Evolutionary conservation across 306 rosid genomes (phyloP).

Genomic region (Begonia masoniana): DNA sequence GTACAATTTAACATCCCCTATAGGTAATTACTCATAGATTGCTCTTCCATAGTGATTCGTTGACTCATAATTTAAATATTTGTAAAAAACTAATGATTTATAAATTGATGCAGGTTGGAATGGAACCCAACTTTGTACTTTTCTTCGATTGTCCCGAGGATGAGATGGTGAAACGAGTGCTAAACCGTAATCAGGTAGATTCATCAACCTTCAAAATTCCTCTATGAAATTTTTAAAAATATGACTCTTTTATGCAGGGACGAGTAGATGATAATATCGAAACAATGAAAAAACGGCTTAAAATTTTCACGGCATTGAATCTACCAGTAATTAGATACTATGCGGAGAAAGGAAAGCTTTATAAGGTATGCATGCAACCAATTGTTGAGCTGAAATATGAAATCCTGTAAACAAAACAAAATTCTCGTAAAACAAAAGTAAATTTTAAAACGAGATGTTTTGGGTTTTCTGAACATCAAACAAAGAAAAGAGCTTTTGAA

Average conservation of each 20-base stretch:
- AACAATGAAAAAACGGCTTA: slow-evolving; percentile 76
- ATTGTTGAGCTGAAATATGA: background rate
- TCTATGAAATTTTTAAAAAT: background rate
- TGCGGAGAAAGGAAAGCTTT: slow-evolving; percentile 62
- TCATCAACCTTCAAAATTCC: slow-evolving; percentile 4
- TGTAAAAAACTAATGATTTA: too few species aligned
- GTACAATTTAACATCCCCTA: too few species aligned
- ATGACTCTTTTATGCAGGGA: slow-evolving; percentile 45
- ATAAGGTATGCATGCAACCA: slow-evolving; percentile 30
- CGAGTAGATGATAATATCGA: slow-evolving; percentile 90
- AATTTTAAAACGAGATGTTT: background rate
- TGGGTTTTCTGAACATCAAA: background rate
- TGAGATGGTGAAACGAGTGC: slow-evolving; percentile 93
- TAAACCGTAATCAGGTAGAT: slow-evolving; percentile 81
- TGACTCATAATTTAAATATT: too few species aligned
- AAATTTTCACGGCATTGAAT: slow-evolving; percentile 56
- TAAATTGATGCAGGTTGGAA: slow-evolving; percentile 36
- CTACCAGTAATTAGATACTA: slow-evolving; percentile 75
- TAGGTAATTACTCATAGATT: too few species aligned
- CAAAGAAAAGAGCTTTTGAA: too few species aligned
- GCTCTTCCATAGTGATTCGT: too few species aligned
- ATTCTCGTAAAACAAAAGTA: too few species aligned
- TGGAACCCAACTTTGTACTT: slow-evolving; percentile 73
- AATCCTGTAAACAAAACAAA: too few species aligned
- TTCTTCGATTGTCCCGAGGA: slow-evolving; percentile 93